Evolutionary conservation across 805 yeast genomes (phyloP).

Genomic region (Saturnispora galanensis): DNA sequence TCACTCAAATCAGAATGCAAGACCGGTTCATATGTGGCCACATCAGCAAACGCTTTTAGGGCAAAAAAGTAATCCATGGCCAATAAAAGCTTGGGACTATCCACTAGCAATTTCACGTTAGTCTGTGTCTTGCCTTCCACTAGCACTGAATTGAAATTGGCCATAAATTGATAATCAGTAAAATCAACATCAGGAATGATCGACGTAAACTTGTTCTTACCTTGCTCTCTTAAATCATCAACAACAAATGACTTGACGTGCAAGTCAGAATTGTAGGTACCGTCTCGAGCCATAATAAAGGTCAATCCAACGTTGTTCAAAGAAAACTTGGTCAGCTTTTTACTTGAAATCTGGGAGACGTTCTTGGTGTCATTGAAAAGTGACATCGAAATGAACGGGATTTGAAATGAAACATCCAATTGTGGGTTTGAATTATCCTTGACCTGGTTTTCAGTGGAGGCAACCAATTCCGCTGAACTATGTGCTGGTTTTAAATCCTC

Average conservation of each 20-base stretch:
- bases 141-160: slow-evolving; percentile 32
- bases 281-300: slow-evolving; percentile 42
- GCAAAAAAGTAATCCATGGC: slow-evolving; percentile 84
- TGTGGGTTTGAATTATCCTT: not conserved
- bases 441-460: not conserved
- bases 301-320: slow-evolving; percentile 47
- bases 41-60: slow-evolving; percentile 52
- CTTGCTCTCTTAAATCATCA: slow-evolving; percentile 55
- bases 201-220: slow-evolving; percentile 64
- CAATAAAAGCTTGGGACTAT: slow-evolving; percentile 68
- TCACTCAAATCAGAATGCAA: slow-evolving; percentile 18
- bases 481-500: not conserved
- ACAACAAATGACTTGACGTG: slow-evolving; percentile 66
- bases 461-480: not conserved
- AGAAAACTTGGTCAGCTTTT: slow-evolving; percentile 46
- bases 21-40: slow-evolving; percentile 26
- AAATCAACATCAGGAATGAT: slow-evolving; percentile 64
- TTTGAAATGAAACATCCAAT: slow-evolving; percentile 41
- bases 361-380: slow-evolving; percentile 44
- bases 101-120: slow-evolving; percentile 48
- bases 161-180: slow-evolving; percentile 62
- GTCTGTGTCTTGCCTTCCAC: slow-evolving; percentile 30
- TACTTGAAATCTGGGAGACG: slow-evolving; percentile 27
- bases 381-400: slow-evolving; percentile 57
- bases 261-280: slow-evolving; percentile 49